These are phyloP conservation scores for Isabelozyma heimii DNA, from an alignment of 805 yeast genomes.

Conservation along the genomic window DNA sequence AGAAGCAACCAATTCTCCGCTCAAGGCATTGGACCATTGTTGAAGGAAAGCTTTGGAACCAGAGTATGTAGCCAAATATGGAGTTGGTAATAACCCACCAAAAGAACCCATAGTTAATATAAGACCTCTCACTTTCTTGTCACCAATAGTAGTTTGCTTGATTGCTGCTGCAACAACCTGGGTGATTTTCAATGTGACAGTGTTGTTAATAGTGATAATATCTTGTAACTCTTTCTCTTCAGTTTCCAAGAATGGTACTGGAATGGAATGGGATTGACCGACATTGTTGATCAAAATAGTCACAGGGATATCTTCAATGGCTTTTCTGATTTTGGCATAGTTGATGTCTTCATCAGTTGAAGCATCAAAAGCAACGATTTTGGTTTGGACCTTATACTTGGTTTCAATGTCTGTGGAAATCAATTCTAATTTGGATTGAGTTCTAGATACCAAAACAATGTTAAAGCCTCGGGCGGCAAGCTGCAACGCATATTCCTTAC, in stretches of 20 bases:
- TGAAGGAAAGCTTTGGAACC: slow-evolving; percentile 96
- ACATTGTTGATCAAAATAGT: slow-evolving; percentile 87
- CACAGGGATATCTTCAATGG: slow-evolving; percentile 54
- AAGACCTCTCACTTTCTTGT: slow-evolving; percentile 58
- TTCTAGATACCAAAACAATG: slow-evolving; percentile 79
- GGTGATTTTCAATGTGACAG: slow-evolving; percentile 81
- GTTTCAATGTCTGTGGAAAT: slow-evolving; percentile 61
- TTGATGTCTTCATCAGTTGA: slow-evolving; percentile 58
- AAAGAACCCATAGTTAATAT: slow-evolving; percentile 95
- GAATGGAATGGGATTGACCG: slow-evolving; percentile 92
- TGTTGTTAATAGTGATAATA: slow-evolving; percentile 82
- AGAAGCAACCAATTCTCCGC: slow-evolving; percentile 71
- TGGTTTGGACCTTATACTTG: slow-evolving; percentile 59
- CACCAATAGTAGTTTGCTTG: slow-evolving; percentile 45
- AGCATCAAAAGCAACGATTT: slow-evolving; percentile 75
- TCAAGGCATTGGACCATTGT: slow-evolving; percentile 85
- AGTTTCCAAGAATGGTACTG: slow-evolving; percentile 89
- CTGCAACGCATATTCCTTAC: slow-evolving; percentile 86
- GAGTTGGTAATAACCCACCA: slow-evolving; percentile 92
- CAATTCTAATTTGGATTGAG: slow-evolving; percentile 68
- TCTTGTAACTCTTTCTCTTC: slow-evolving; percentile 67
- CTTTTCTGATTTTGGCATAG: slow-evolving; percentile 49
- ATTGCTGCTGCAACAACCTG: slow-evolving; percentile 76
- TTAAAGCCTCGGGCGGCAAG: slow-evolving; percentile 85
- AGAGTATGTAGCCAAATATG: slow-evolving; percentile 87